A percentile compares a stretch with the other conserved stretches of the same genome.
Conservation (phyloP, 345 rosid genomes). For the Balakata baccata region DNA sequence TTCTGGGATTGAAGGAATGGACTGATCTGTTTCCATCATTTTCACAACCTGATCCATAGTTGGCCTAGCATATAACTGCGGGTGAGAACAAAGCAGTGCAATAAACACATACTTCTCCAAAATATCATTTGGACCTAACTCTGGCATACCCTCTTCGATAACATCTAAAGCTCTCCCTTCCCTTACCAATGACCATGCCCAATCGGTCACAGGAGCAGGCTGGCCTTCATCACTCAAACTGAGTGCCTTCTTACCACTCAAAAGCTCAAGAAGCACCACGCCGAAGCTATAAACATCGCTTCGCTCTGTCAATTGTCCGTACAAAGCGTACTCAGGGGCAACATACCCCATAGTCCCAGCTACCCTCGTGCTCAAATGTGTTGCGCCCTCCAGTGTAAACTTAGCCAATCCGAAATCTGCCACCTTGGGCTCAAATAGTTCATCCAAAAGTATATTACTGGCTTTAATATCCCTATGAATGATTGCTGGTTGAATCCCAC, state of each 20-base stretch:
- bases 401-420: constrained; percentile 91
- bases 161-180: constrained; percentile 62
- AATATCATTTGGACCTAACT: constrained; percentile 49
- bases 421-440: constrained; percentile 71
- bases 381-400: constrained; percentile 73
- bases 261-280: constrained; percentile 81
- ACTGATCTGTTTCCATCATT: constrained; percentile 73
- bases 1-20: constrained; percentile 71
- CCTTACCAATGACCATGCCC: constrained; percentile 90
- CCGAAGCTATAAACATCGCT: constrained; percentile 95
- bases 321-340: constrained; percentile 90
- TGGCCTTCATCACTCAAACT: constrained; percentile 46
- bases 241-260: constrained; percentile 82
- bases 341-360: constrained; percentile 98
- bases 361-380: constrained; percentile 87
- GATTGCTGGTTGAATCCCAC: constrained; percentile 72
- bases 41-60: constrained; percentile 95
- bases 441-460: constrained; percentile 83
- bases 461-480: constrained; percentile 90
- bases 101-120: constrained; percentile 80
- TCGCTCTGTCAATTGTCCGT: constrained; percentile 80
- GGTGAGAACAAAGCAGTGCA: constrained; percentile 85
- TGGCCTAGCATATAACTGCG: constrained; percentile 81
- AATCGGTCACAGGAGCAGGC: constrained; percentile 66
- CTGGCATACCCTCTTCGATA: constrained; percentile 70